A percentile compares a stretch with the other conserved stretches of the same genome.
phyloP scores from a whole-genome alignment of 768 basidiomycete genomes.

The Termitomyces sp. region DNA sequence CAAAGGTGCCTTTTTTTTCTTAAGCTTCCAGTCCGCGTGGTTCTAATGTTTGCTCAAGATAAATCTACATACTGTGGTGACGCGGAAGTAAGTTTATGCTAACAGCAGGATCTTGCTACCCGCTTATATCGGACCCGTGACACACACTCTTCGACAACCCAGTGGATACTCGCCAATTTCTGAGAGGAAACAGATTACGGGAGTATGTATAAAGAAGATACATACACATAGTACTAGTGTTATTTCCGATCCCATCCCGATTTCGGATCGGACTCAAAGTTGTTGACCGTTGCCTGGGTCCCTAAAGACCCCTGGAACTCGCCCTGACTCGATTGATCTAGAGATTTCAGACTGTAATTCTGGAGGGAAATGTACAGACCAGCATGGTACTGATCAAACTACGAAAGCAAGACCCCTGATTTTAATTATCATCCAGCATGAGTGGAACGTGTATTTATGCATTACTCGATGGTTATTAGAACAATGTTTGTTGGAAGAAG shows the following conservation, averaged over 20 bases:
- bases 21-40: not conserved
- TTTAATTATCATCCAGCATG: no score
- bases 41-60: no score
- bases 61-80: not conserved
- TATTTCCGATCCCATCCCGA: not conserved
- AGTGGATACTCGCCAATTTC: not conserved
- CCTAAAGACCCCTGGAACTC: no score
- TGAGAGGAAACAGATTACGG: not conserved
- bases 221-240: no score
- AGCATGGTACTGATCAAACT: not conserved
- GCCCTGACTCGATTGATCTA: not conserved
- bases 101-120: not conserved
- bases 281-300: not conserved
- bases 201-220: no score
- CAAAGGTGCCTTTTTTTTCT: not conserved
- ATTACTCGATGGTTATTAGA: not conserved
- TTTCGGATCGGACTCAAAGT: not conserved
- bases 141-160: not conserved
- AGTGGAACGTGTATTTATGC: not conserved
- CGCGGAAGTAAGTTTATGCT: not conserved
- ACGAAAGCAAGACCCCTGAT: not conserved
- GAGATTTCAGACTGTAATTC: not conserved
- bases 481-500: not conserved
- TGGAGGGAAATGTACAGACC: not conserved
- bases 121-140: not conserved